Percentiles rank a stretch among this genome's conserved stretches.
These are phyloP conservation scores for Alternaria hordeiaustralica DNA, from an alignment of 2,329 filamentous ascomycete genomes.

Conservation along the genomic window DNA sequence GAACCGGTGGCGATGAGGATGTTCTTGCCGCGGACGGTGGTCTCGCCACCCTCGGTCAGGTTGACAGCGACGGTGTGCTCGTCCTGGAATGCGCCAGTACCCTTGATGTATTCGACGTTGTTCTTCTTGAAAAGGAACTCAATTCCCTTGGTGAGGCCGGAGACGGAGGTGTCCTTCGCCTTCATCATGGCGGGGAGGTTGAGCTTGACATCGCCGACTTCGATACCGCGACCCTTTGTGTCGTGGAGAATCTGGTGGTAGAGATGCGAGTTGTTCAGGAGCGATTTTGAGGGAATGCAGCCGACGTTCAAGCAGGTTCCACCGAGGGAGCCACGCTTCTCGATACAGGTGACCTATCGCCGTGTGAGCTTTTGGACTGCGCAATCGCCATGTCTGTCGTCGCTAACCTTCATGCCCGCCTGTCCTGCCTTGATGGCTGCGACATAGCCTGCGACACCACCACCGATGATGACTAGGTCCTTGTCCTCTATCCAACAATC, in stretches of 20 bases:
- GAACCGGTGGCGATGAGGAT: conserved; percentile 97
- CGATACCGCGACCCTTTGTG: conserved; percentile 95
- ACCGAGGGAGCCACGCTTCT: conserved; percentile 94
- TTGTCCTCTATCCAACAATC: conserved; percentile 74
- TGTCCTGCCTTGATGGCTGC: conserved; percentile 99
- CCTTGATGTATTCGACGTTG: conserved; percentile 97
- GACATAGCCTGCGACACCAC: conserved; percentile 97
- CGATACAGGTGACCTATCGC: conserved; percentile 87
- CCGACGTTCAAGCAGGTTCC: conserved; percentile 99
- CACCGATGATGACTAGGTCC: conserved; percentile 96
- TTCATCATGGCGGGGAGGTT: conserved; percentile 98
- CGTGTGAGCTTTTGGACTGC: conserved; percentile 10
- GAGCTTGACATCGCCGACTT: conserved; percentile 95
- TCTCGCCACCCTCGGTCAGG: conserved; percentile 89
- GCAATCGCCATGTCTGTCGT: conserved; percentile 1
- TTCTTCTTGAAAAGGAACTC: conserved; percentile 99
- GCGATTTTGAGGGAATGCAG: conserved; percentile 98
- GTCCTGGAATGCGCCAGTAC: conserved; percentile 82
- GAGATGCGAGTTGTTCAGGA: conserved; percentile 98
- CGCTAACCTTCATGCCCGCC: conserved; percentile 86
- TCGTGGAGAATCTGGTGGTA: conserved; percentile 98
- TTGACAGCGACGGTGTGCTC: conserved; percentile 92
- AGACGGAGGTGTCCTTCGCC: conserved; percentile 92
- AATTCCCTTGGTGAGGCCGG: conserved; percentile 91
- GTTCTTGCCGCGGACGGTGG: conserved; percentile 88